Conservation (phyloP, 805 yeast genomes). For the Metschnikowia santaceciliae region DNA sequence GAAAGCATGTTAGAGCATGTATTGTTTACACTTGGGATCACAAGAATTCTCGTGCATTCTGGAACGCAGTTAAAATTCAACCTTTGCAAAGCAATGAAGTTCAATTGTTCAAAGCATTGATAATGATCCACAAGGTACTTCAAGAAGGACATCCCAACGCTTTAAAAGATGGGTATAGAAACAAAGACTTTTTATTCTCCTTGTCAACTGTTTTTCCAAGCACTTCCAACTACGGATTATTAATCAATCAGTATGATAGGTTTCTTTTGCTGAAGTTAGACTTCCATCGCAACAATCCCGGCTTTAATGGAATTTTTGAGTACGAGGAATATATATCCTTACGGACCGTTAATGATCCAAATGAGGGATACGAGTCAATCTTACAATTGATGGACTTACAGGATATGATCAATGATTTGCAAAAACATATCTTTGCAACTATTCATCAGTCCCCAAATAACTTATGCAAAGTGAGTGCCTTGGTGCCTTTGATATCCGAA, state of each 20-base stretch:
- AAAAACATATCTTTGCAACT: slow-evolving; percentile 69
- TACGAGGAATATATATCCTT: slow-evolving; percentile 92
- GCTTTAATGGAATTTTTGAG: slow-evolving; percentile 93
- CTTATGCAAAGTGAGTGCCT: slow-evolving; percentile 79
- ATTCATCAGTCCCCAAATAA: slow-evolving; percentile 54
- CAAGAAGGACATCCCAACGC: slow-evolving; percentile 96
- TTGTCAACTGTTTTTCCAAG: slow-evolving; percentile 54
- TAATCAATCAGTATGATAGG: slow-evolving; percentile 72
- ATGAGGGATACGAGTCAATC: slow-evolving; percentile 90
- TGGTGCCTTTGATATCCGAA: slow-evolving; percentile 88
- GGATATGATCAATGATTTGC: slow-evolving; percentile 76
- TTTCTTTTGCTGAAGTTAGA: slow-evolving; percentile 68
- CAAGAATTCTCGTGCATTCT: slow-evolving; percentile 74
- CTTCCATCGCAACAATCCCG: slow-evolving; percentile 81
- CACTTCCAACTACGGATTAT: slow-evolving; percentile 56
- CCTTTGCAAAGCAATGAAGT: slow-evolving; percentile 82
- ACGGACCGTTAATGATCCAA: slow-evolving; percentile 85
- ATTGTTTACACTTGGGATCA: slow-evolving; percentile 97
- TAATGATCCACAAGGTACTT: slow-evolving; percentile 83
- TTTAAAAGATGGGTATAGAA: slow-evolving; percentile 72
- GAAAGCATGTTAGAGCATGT: slow-evolving; percentile 94
- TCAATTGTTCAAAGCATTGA: slow-evolving; percentile 80
- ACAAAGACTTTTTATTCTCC: slow-evolving; percentile 73
- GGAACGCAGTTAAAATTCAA: slow-evolving; percentile 75
- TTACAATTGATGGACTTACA: slow-evolving; percentile 81